These are phyloP conservation scores for Fraxinus latifolia DNA, from an alignment of 305 asterid species.

Conservation along the genomic window DNA sequence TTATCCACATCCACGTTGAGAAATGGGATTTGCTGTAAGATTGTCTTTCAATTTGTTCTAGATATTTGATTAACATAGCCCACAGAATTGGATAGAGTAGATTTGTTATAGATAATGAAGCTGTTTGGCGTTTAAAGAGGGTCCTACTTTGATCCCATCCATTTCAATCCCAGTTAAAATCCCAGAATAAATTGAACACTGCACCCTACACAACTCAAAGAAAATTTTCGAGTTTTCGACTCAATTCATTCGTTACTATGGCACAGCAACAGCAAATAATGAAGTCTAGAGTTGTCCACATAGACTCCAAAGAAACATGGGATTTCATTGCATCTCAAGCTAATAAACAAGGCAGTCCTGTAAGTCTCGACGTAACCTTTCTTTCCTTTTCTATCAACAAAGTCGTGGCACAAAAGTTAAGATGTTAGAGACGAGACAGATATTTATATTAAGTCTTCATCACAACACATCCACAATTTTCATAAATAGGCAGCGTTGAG, in stretches of 20 bases:
- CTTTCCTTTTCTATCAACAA: neutral
- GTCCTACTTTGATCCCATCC: slow-evolving; percentile 33
- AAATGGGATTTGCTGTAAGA: neutral
- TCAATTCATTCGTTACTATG: neutral
- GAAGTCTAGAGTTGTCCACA: slow-evolving; percentile 31
- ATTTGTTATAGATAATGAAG: neutral
- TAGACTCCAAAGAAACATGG: slow-evolving; percentile 46
- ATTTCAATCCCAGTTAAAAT: neutral
- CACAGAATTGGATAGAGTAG: neutral
- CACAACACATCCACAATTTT: neutral
- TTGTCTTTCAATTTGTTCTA: neutral
- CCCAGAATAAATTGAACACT: neutral
- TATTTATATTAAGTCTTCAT: neutral
- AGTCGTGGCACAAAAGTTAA: neutral
- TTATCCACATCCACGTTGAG: neutral
- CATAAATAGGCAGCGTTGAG: neutral
- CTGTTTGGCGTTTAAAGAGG: slow-evolving; percentile 15
- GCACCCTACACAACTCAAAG: neutral
- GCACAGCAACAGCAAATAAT: slow-evolving; percentile 7
- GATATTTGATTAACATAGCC: neutral
- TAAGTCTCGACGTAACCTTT: slow-evolving; percentile 22
- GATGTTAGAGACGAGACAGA: neutral
- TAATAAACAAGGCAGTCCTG: slow-evolving; percentile 33
- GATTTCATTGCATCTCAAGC: slow-evolving; percentile 42
- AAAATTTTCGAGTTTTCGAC: neutral